Evolutionary conservation across 2,329 filamentous ascomycete genomes (phyloP).

Genomic region (Fusarium annulatum): DNA sequence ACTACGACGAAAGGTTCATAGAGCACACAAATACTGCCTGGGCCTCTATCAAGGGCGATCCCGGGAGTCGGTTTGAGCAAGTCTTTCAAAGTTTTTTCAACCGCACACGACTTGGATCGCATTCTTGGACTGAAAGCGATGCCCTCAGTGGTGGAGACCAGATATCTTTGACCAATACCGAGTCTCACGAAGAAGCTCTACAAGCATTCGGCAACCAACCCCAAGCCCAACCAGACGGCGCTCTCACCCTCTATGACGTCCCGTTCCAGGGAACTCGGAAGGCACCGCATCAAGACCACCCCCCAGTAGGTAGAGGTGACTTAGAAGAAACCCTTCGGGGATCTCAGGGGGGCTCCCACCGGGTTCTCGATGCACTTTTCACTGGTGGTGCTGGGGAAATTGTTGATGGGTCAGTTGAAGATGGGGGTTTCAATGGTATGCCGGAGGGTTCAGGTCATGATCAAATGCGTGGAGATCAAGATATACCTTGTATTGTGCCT

Average conservation of each 20-base stretch:
- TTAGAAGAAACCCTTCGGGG: background rate
- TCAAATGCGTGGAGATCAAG: background rate
- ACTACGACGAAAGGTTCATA: background rate
- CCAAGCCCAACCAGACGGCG: background rate
- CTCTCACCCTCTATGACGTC: background rate
- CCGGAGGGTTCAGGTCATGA: background rate
- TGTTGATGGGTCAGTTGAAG: background rate
- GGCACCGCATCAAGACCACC: background rate
- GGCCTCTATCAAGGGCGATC: background rate
- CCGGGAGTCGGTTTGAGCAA: background rate
- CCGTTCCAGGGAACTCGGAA: background rate
- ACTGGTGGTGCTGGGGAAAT: background rate
- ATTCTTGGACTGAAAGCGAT: slow-evolving; percentile 5
- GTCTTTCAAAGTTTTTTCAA: background rate
- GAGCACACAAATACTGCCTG: background rate
- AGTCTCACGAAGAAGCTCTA: background rate
- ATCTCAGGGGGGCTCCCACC: background rate
- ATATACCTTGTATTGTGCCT: background rate
- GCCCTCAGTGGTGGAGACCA: background rate
- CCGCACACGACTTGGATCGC: background rate
- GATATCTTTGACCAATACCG: background rate
- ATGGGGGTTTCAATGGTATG: background rate
- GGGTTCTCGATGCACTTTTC: background rate
- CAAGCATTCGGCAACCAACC: background rate
- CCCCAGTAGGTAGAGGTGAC: background rate